Evolutionary conservation across 495 filamentous ascomycete genomes (phyloP).

Genomic region (Daldinia loculata): DNA sequence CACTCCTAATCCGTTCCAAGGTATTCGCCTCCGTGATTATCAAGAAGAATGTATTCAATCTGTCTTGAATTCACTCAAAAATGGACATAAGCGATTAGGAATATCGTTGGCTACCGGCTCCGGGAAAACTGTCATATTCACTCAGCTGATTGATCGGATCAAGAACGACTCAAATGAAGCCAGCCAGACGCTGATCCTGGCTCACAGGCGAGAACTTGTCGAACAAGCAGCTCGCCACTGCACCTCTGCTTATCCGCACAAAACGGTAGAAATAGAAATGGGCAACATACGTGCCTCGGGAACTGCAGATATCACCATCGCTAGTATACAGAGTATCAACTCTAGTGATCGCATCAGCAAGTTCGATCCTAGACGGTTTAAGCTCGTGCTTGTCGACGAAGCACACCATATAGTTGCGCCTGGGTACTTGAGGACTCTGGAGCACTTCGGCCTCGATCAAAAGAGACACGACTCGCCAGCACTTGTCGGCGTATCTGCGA

Average conservation of each 20-base stretch:
- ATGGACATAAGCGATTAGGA: constrained; percentile 83
- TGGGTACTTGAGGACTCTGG: constrained; percentile 74
- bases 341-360: constrained; percentile 78
- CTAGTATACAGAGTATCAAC: constrained; percentile 83
- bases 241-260: constrained; percentile 76
- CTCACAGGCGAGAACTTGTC: constrained; percentile 92
- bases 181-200: constrained; percentile 87
- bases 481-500: constrained; percentile 92
- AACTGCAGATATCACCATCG: constrained; percentile 88
- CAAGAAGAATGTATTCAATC: constrained; percentile 92
- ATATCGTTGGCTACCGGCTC: constrained; percentile 91
- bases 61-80: constrained; percentile 72
- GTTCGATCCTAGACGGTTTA: constrained; percentile 82
- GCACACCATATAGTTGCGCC: constrained; percentile 96
- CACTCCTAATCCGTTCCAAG: constrained; percentile 6
- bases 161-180: constrained; percentile 62
- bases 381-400: constrained; percentile 94
- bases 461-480: constrained; percentile 65
- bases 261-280: constrained; percentile 90
- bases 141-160: constrained; percentile 87
- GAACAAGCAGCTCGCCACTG: constrained; percentile 93
- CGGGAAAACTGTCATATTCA: constrained; percentile 98
- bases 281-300: constrained; percentile 76
- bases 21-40: constrained; percentile 73
- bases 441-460: constrained; percentile 75